Evolutionary conservation across 495 filamentous ascomycete species (phyloP), one percentile per base, ranked within the genome.

Genomic region (Daldinia concentrica): DNA sequence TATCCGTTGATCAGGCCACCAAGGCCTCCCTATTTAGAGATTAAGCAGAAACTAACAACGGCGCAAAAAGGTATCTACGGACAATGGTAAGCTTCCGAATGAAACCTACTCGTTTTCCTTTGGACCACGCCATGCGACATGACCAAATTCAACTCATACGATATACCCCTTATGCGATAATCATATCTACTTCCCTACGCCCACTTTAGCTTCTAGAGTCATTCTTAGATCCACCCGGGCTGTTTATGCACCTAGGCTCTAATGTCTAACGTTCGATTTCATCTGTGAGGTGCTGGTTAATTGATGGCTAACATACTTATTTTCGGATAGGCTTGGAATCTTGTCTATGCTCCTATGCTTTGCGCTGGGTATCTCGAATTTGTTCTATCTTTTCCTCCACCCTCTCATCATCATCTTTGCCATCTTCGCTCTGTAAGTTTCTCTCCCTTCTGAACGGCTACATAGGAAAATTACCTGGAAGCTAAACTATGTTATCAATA

Each of bases 301-400:
- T 34, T 32, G 24, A 73, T 36, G 62, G 58, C 71, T 77, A 73
- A 76, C 58, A 64, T 17, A 56, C 58, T 5, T 51, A 57, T 12
- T n/a, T 19, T 48, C 43, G 43, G 61, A 54, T 78, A 99, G 95
- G 96, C 91, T 93, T 67, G 95, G 96, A 63, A 93, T 99, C 66
- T 76, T 98, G 43, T 93, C 91, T 82, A 96, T 99, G 80, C 85
- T 99, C 74, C 88, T 99, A 61, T 98, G 95, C 87, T 90, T 98
- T 75, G 96, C 95, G 17, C 86, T 97, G 19, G 96, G 96, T 41
- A 93, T 99, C 73, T 92, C 95, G 75, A 95, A 97, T 83, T 89
- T 97, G 79, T 85, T 84, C 60, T 74, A 75, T 58, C 64, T 84
- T 27, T 91, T 97, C 83, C 81, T 88, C 57, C 78, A 90, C 52